These are phyloP conservation scores for Mycena rebaudengoi DNA, from an alignment of 768 basidiomycete species.

Conservation along the genomic window DNA sequence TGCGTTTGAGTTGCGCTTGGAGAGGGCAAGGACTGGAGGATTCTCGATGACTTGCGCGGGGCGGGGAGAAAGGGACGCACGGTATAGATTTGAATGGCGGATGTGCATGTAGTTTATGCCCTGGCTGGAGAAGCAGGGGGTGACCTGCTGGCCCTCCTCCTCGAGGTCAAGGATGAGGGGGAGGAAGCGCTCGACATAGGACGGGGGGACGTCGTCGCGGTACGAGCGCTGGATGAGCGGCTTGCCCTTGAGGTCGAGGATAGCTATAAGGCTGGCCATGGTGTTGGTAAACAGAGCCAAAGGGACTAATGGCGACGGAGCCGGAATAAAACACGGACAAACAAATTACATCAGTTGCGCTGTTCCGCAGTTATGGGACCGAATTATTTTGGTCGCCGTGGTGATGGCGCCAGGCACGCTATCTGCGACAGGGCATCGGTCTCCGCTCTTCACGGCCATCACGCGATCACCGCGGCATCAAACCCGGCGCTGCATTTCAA, in stretches of 20 bases:
- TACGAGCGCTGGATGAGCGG: constrained; percentile 97
- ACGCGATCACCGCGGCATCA: no score
- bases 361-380: no score
- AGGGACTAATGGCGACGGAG: neutral
- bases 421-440: no score
- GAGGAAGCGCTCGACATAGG: constrained; percentile 92
- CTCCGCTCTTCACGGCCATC: no score
- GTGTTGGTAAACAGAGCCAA: neutral
- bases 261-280: constrained; percentile 81
- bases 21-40: constrained; percentile 87
- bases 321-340: no score
- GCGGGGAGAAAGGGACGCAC: constrained; percentile 56
- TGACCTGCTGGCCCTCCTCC: constrained; percentile 95
- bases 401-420: no score
- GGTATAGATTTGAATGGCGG: constrained; percentile 95
- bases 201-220: constrained; percentile 91
- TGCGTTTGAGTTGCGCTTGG: constrained; percentile 95
- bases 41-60: neutral
- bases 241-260: constrained; percentile 98
- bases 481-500: no score
- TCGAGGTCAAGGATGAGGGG: constrained; percentile 95
- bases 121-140: constrained; percentile 94
- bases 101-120: constrained; percentile 99
- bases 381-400: no score
- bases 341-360: no score